Evolutionary conservation across 2,329 filamentous ascomycete species (phyloP).

Genomic region (Ceratocystis lukuohia): DNA sequence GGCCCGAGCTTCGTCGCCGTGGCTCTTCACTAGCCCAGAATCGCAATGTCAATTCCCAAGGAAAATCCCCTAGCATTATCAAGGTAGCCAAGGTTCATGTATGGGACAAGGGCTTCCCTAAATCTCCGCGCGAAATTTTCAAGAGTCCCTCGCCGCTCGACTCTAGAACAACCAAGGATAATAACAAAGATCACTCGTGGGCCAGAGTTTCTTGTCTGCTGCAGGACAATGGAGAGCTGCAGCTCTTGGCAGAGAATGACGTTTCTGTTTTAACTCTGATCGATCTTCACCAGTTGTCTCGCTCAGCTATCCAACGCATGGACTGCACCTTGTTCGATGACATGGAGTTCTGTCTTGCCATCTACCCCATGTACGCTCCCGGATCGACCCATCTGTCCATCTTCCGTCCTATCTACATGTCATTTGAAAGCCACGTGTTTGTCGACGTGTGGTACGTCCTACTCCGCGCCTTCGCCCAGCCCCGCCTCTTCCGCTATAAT

Average conservation of each 20-base stretch:
- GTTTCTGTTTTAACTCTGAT: constrained; percentile 67
- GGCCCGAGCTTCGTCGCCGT: constrained; percentile 33
- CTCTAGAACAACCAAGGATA: constrained; percentile 31
- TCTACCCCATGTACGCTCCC: constrained; percentile 83
- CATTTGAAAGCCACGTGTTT: constrained; percentile 72
- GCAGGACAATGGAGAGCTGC: constrained; percentile 89
- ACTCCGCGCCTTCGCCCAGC: constrained; percentile 78
- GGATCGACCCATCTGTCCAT: constrained; percentile 60
- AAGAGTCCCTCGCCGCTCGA: constrained; percentile 46
- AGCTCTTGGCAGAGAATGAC: constrained; percentile 76
- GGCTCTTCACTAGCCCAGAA: constrained; percentile 18
- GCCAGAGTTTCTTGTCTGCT: constrained; percentile 81
- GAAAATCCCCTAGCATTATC: constrained; percentile 54
- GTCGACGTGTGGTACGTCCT: constrained; percentile 97
- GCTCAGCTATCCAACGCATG: constrained; percentile 79
- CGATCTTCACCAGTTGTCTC: constrained; percentile 74
- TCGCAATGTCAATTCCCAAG: constrained; percentile 11
- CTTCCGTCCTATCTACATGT: constrained; percentile 78
- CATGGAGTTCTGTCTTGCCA: constrained; percentile 85
- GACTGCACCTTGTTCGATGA: constrained; percentile 73
- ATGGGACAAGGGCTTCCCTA: constrained; percentile 65
- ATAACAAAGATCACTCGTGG: constrained; percentile 38
- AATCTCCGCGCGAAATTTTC: constrained; percentile 42
- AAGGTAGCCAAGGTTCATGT: constrained; percentile 85
- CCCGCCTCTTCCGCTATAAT: constrained; percentile 66